Percentiles rank a stretch among this genome's conserved stretches.
phyloP scores from a whole-genome alignment of 768 basidiomycete genomes.

The Auricularia auricula-judae region DNA sequence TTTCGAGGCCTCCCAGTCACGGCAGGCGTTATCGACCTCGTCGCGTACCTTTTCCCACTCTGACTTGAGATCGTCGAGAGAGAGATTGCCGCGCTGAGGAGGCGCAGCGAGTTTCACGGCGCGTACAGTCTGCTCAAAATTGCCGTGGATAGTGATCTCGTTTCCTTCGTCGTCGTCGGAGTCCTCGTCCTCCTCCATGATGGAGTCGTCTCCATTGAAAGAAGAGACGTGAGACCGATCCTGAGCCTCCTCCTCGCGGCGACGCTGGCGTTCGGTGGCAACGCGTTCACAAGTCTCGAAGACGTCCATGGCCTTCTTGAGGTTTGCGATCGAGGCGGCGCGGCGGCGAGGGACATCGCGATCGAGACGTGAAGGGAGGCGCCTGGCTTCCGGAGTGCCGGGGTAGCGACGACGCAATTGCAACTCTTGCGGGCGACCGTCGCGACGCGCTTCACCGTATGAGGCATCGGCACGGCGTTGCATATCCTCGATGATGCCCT shows the following conservation, averaged over 20 bases:
- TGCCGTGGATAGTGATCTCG: not conserved
- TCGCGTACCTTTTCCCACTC: not conserved
- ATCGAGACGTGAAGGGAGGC: not conserved
- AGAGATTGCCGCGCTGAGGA: not conserved
- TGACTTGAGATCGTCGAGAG: not conserved
- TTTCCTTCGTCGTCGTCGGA: not conserved
- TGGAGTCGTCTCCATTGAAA: not conserved
- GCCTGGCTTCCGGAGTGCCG: not conserved
- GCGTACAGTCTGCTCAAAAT: not conserved
- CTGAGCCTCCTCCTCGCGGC: not conserved
- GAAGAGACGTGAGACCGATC: not conserved
- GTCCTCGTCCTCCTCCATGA: not conserved
- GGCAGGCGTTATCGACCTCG: not conserved
- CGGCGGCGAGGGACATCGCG: not conserved
- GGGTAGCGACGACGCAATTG: not conserved
- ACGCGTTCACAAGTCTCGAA: not conserved
- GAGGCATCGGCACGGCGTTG: not conserved
- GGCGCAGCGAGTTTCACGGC: not conserved
- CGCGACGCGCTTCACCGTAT: not conserved
- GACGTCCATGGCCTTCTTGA: not conserved
- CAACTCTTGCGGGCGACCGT: too few species aligned
- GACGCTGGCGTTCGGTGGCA: not conserved
- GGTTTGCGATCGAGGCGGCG: not conserved
- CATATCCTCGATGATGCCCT: not conserved
- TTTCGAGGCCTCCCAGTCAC: not conserved